Evolutionary conservation across 139 green algal species (phyloP).

Genomic region (Chlamydomonas incerta): DNA sequence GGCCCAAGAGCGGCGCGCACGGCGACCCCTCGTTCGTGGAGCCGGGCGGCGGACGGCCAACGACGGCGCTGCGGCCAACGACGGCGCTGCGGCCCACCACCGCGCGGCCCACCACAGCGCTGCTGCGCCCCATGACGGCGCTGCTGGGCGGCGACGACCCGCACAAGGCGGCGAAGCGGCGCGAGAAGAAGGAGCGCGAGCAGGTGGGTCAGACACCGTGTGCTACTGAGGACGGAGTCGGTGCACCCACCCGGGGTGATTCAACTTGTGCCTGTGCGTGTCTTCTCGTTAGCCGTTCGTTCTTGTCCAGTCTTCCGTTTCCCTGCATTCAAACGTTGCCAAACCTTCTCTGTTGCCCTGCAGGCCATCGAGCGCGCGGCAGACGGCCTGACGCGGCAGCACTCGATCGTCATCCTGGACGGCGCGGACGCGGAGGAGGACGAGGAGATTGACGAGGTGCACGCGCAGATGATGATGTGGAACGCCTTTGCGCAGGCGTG

Average conservation of each 20-base stretch:
- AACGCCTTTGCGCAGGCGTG: conserved; percentile 59
- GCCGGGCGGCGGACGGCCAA: background rate
- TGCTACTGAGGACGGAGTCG: too few species aligned
- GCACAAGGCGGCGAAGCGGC: conserved; percentile 8
- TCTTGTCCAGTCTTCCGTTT: too few species aligned
- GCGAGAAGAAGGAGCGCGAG: conserved; percentile 47
- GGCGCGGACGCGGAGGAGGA: conserved; percentile 37
- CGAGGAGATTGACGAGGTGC: conserved; percentile 54
- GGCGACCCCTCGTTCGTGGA: too few species aligned
- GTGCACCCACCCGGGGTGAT: too few species aligned
- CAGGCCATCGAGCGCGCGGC: conserved; percentile 35
- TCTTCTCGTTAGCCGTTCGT: too few species aligned
- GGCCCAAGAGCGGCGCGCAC: background rate
- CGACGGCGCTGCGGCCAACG: conserved; percentile 13
- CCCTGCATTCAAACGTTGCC: too few species aligned
- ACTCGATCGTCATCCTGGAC: conserved; percentile 36
- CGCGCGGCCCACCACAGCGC: conserved; percentile 15
- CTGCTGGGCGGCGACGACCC: conserved; percentile 5
- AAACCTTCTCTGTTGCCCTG: background rate
- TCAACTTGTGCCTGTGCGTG: too few species aligned
- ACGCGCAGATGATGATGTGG: conserved; percentile 69
- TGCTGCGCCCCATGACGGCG: conserved; percentile 7
- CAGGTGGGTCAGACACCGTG: too few species aligned
- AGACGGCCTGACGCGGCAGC: background rate
- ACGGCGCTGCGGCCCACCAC: conserved; percentile 11